A percentile compares a stretch with the other conserved stretches of the same genome.
These are phyloP conservation scores for Chaetomium globosum DNA, from an alignment of 2,329 filamentous ascomycete genomes.

Conservation along the genomic window DNA sequence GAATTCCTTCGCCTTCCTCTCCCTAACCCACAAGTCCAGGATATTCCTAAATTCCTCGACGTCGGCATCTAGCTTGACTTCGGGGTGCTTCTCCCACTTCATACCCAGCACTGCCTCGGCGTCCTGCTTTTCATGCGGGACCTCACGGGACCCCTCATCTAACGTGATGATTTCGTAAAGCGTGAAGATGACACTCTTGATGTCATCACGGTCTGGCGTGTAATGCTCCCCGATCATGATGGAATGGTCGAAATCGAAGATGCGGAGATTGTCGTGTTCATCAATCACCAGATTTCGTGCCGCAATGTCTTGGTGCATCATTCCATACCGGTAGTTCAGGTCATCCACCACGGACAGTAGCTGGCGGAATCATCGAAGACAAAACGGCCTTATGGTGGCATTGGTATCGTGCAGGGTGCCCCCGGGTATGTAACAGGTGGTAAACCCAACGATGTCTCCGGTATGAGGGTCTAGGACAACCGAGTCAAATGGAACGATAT, in stretches of 20 bases:
- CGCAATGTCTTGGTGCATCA: constrained; percentile 46
- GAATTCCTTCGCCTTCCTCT: constrained; percentile 7
- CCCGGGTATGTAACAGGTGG: constrained; percentile 12
- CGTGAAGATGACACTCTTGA: constrained; percentile 26
- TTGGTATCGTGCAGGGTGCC: constrained; percentile 22
- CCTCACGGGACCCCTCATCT: constrained; percentile 20
- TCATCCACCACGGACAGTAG: constrained; percentile 44
- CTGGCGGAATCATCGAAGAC: constrained; percentile 44
- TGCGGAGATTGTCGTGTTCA: constrained; percentile 40
- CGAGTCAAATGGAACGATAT: constrained; percentile 21
- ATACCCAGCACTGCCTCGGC: constrained; percentile 9
- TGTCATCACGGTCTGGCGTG: constrained; percentile 18
- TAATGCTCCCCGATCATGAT: constrained; percentile 12
- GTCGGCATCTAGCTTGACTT: constrained; percentile 22
- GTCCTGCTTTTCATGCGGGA: constrained; percentile 20
- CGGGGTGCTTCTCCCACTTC: constrained; percentile 24
- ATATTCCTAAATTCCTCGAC: neutral
- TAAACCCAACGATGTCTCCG: constrained; percentile 16
- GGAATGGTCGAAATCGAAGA: constrained; percentile 28
- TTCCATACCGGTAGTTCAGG: constrained; percentile 45
- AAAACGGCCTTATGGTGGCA: constrained; percentile 36
- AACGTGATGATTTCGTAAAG: constrained; percentile 26
- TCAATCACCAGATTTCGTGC: constrained; percentile 45
- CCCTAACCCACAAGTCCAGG: constrained; percentile 1
- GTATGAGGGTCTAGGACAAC: constrained; percentile 11